phyloP scores from a whole-genome alignment of 257 asterid species.

The Henckelia pumila region DNA sequence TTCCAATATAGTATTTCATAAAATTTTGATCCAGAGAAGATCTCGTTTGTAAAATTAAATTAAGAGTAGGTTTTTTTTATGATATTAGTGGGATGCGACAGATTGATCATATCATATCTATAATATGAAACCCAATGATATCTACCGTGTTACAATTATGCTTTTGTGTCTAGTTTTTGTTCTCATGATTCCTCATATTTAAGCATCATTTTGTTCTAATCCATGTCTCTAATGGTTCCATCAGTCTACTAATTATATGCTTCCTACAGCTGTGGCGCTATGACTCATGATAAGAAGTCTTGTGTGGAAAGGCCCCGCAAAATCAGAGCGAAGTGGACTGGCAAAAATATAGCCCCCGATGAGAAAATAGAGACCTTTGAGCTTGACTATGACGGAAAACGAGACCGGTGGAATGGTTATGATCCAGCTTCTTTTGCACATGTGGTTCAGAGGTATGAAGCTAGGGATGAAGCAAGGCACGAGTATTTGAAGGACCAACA shows the following conservation, averaged over 20 bases:
- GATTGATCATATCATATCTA: too few species aligned
- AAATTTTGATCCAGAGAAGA: too few species aligned
- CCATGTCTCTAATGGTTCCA: constrained; percentile 1
- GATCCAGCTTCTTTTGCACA: constrained; percentile 79
- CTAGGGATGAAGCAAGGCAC: constrained; percentile 94
- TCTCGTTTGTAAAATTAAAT: too few species aligned
- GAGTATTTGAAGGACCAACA: constrained; percentile 82
- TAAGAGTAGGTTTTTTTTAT: too few species aligned
- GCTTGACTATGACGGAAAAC: constrained; percentile 92
- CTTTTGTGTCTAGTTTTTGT: background rate
- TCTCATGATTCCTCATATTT: background rate
- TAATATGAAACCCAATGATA: too few species aligned
- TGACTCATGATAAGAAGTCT: constrained; percentile 66
- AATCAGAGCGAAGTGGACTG: constrained; percentile 77
- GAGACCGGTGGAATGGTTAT: constrained; percentile 97
- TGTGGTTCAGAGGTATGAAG: constrained; percentile 76
- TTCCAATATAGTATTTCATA: too few species aligned
- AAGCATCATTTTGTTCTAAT: background rate
- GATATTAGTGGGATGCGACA: too few species aligned
- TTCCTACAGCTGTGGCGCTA: constrained; percentile 80
- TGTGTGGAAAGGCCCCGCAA: constrained; percentile 88
- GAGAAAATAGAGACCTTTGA: constrained; percentile 89
- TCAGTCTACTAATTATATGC: constrained; percentile 6
- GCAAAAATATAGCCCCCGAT: constrained; percentile 71
- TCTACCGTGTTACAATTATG: background rate